phyloP scores from a whole-genome alignment of 2,329 filamentous ascomycete species.

The Sporothrix variecibatus region DNA sequence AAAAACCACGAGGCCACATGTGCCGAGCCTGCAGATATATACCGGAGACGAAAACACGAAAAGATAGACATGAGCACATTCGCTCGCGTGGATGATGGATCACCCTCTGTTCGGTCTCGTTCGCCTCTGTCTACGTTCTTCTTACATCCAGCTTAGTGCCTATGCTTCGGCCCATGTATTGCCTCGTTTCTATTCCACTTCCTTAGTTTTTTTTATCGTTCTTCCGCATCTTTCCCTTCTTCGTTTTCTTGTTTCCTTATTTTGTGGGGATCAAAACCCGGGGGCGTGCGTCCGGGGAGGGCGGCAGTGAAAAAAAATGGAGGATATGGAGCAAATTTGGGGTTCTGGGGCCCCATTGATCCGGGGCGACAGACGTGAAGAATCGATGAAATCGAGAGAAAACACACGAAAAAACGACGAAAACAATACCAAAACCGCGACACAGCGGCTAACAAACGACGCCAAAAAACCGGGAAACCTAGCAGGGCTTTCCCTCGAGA shows the following conservation, averaged over 20 bases:
- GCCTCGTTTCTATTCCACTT: too few relatives aligned
- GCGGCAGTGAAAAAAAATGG: not conserved
- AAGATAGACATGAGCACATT: not conserved
- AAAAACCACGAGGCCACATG: constrained; percentile 7
- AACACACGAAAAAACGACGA: not conserved
- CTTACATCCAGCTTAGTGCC: not conserved
- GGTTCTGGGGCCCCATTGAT: not conserved
- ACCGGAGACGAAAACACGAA: not conserved
- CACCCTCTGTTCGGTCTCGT: not conserved
- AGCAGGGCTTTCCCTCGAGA: not conserved
- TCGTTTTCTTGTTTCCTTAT: not conserved
- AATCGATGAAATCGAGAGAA: not conserved
- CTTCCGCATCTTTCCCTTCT: not conserved
- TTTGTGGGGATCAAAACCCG: not conserved
- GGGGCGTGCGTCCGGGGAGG: not conserved
- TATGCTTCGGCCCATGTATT: not conserved
- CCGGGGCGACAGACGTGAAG: not conserved
- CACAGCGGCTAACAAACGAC: not conserved
- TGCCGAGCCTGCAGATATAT: constrained; percentile 4
- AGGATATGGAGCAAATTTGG: not conserved
- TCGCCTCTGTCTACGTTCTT: not conserved
- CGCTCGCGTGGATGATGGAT: not conserved
- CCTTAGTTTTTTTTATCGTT: not conserved
- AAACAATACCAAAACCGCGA: not conserved
- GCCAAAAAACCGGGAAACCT: not conserved